Conservation (phyloP, 345 rosid species). For the Boechera stricta region DNA sequence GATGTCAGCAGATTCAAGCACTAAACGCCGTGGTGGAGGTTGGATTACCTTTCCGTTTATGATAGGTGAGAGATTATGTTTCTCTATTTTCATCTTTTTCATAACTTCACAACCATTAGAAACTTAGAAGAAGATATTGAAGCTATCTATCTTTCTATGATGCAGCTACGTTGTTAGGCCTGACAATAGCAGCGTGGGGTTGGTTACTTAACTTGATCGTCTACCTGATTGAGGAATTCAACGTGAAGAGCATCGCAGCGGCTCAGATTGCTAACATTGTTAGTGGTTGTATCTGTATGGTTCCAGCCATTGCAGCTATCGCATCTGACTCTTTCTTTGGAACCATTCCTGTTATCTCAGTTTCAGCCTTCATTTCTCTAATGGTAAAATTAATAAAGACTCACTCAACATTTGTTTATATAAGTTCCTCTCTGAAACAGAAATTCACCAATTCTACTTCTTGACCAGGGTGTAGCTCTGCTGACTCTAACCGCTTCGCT, state of each 20-base stretch:
- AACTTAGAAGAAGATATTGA: neutral
- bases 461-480: slow-evolving; percentile 47
- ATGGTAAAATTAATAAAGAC: slow-evolving; percentile 40
- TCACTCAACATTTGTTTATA: neutral
- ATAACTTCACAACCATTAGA: slow-evolving; percentile 7
- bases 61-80: slow-evolving; percentile 45
- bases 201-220: slow-evolving; percentile 56
- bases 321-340: slow-evolving; percentile 59
- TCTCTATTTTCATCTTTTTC: slow-evolving; percentile 19
- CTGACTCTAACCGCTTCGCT: slow-evolving; percentile 48
- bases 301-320: slow-evolving; percentile 52
- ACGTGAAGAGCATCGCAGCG: slow-evolving; percentile 54
- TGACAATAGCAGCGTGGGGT: slow-evolving; percentile 53
- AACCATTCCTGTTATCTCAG: slow-evolving; percentile 49
- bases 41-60: slow-evolving; percentile 68
- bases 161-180: slow-evolving; percentile 51
- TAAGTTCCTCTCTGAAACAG: neutral
- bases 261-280: slow-evolving; percentile 51
- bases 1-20: slow-evolving; percentile 8
- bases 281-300: slow-evolving; percentile 46
- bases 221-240: slow-evolving; percentile 49
- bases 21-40: slow-evolving; percentile 47
- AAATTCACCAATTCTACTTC: neutral
- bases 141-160: slow-evolving; percentile 8
- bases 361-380: slow-evolving; percentile 50